Percentiles rank a stretch among this genome's conserved stretches.
Evolutionary conservation across 2,329 filamentous ascomycete genomes (phyloP).

Genomic region (Trichoderma sp.): DNA sequence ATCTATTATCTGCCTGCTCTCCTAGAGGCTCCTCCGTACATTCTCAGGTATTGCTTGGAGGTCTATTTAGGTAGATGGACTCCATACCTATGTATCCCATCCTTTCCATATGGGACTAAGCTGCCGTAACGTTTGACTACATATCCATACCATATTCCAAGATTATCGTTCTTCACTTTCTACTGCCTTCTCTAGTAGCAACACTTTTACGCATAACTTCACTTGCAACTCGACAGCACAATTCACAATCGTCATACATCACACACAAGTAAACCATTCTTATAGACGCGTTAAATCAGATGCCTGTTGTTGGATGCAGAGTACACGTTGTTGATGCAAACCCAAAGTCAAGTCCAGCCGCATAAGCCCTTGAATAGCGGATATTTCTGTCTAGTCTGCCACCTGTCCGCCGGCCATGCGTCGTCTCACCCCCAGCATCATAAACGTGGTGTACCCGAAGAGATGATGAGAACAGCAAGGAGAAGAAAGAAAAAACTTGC

Average conservation of each 20-base stretch:
- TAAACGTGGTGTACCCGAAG: constrained; percentile 26
- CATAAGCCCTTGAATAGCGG: constrained; percentile 42
- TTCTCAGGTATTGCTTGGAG: background rate
- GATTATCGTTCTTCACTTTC: background rate
- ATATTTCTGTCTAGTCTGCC: constrained; percentile 41
- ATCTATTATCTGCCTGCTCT: too few relatives aligned
- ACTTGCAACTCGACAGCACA: background rate
- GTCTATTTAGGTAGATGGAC: background rate
- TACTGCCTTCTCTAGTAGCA: background rate
- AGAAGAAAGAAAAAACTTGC: background rate
- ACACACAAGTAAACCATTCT: background rate
- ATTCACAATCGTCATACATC: background rate
- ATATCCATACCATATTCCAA: background rate
- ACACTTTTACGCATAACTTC: background rate
- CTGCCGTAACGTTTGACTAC: background rate
- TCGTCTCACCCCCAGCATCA: constrained; percentile 31
- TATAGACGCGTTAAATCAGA: constrained; percentile 22
- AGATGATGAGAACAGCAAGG: constrained; percentile 8
- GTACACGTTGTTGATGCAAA: constrained; percentile 39
- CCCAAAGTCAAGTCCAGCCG: constrained; percentile 42
- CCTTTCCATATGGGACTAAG: background rate
- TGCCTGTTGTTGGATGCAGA: constrained; percentile 30
- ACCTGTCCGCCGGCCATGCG: constrained; percentile 31
- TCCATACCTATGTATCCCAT: background rate
- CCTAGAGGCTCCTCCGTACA: too few relatives aligned